Evolutionary conservation across 805 yeast genomes (phyloP).

Genomic region (Cyberlindnera mycetangii): DNA sequence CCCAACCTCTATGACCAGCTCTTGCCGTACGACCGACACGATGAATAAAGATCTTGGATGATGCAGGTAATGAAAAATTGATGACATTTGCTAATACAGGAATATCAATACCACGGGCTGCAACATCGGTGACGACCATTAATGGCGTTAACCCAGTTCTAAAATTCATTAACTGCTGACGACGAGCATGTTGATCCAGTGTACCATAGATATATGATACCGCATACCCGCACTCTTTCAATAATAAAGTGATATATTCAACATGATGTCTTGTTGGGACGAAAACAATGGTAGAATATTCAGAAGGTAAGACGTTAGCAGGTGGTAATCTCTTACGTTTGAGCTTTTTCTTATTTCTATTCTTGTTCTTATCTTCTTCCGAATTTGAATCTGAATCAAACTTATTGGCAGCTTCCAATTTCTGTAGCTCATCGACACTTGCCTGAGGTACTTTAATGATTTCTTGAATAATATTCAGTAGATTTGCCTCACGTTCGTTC

Average conservation of each 20-base stretch:
- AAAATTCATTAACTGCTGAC: constrained; percentile 80
- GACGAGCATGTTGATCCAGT: constrained; percentile 92
- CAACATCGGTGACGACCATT: constrained; percentile 96
- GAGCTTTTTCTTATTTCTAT: constrained; percentile 35
- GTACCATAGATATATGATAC: constrained; percentile 92
- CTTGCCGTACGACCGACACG: constrained; percentile 99
- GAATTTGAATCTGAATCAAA: constrained; percentile 49
- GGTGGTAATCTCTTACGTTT: constrained; percentile 63
- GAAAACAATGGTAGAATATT: constrained; percentile 83
- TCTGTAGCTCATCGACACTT: constrained; percentile 60
- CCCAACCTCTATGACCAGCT: constrained; percentile 98
- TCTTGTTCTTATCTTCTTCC: constrained; percentile 36
- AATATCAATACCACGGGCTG: constrained; percentile 98
- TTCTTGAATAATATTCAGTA: constrained; percentile 73
- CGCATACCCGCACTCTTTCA: constrained; percentile 79
- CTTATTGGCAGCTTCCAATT: constrained; percentile 43
- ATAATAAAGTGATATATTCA: constrained; percentile 73
- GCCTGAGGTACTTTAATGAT: constrained; percentile 84
- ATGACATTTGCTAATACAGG: constrained; percentile 94
- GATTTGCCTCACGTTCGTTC: constrained; percentile 86
- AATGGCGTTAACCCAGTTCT: constrained; percentile 78
- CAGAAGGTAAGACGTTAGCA: constrained; percentile 82
- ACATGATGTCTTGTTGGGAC: constrained; percentile 98
- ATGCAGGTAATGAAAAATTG: constrained; percentile 85
- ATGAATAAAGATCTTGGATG: constrained; percentile 91